phyloP scores from a whole-genome alignment of 371 early-diverging fungal genomes.

The Mortierella sp. region DNA sequence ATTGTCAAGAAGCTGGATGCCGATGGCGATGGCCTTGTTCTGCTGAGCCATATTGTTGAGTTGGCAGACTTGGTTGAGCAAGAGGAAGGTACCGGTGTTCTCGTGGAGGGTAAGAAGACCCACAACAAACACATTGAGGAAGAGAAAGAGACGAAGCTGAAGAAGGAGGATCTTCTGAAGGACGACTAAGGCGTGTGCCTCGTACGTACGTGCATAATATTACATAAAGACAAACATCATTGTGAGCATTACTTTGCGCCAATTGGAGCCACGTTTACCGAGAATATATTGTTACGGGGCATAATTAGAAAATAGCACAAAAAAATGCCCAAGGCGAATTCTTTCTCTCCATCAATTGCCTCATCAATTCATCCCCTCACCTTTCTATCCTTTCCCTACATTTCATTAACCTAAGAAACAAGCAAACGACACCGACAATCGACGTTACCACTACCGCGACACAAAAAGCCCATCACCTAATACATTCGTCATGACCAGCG shows the following conservation, averaged over 20 bases:
- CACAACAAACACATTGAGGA: slow-evolving; percentile 25
- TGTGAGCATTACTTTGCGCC: background rate
- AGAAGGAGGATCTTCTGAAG: slow-evolving; percentile 60
- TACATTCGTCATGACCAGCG: background rate
- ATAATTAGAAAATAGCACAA: background rate
- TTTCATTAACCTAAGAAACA: background rate
- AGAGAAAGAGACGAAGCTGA: slow-evolving; percentile 51
- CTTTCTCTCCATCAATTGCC: background rate
- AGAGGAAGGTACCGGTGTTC: slow-evolving; percentile 61
- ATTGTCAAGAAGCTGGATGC: slow-evolving; percentile 76
- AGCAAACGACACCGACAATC: no score
- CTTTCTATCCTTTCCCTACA: background rate
- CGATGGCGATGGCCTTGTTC: slow-evolving; percentile 67
- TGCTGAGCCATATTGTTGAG: slow-evolving; percentile 60
- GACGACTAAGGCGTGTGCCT: slow-evolving; percentile 17
- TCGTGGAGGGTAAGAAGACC: slow-evolving; percentile 57
- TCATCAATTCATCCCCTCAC: background rate
- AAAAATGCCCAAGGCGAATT: slow-evolving; percentile 2
- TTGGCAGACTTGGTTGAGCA: slow-evolving; percentile 57
- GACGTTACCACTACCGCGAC: background rate
- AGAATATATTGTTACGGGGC: slow-evolving; percentile 2
- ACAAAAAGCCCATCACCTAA: background rate
- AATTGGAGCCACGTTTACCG: slow-evolving; percentile 8
- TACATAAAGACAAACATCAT: background rate
- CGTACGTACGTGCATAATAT: background rate